phyloP scores from a whole-genome alignment of 305 asterid genomes.

The Rubia peregrina region DNA sequence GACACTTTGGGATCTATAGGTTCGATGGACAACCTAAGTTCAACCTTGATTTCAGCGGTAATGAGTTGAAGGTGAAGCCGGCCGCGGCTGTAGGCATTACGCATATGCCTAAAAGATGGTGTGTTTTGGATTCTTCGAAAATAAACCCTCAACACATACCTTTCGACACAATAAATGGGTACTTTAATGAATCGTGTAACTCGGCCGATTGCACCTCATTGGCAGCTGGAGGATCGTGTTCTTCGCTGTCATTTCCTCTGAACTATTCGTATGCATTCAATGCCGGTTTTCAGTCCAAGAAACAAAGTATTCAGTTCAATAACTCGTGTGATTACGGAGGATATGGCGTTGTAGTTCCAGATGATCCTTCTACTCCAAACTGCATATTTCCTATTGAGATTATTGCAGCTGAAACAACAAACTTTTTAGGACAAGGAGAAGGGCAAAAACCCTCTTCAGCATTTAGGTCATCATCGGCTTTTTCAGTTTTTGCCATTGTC shows the following conservation, averaged over 20 bases:
- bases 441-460: neutral
- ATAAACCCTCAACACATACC: neutral
- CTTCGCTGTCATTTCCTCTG: neutral
- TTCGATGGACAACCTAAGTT: conserved; percentile 39
- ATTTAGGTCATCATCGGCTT: neutral
- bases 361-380: neutral
- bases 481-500: neutral
- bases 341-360: conserved; percentile 1
- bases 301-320: neutral
- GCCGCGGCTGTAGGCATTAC: conserved; percentile 33
- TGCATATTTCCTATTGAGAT: conserved; percentile 6
- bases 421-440: conserved; percentile 2
- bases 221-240: neutral
- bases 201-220: neutral
- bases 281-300: neutral
- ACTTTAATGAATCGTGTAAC: neutral
- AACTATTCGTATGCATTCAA: conserved; percentile 2
- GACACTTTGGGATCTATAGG: conserved; percentile 48
- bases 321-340: neutral
- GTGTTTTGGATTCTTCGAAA: conserved; percentile 22
- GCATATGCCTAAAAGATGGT: conserved; percentile 46
- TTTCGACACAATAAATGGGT: neutral
- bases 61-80: conserved; percentile 24
- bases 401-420: neutral
- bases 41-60: conserved; percentile 36